Percentiles rank a stretch among this genome's conserved stretches.
Conservation (phyloP, 2,329 filamentous ascomycete genomes). For the Cryoendolithus antarcticus region DNA sequence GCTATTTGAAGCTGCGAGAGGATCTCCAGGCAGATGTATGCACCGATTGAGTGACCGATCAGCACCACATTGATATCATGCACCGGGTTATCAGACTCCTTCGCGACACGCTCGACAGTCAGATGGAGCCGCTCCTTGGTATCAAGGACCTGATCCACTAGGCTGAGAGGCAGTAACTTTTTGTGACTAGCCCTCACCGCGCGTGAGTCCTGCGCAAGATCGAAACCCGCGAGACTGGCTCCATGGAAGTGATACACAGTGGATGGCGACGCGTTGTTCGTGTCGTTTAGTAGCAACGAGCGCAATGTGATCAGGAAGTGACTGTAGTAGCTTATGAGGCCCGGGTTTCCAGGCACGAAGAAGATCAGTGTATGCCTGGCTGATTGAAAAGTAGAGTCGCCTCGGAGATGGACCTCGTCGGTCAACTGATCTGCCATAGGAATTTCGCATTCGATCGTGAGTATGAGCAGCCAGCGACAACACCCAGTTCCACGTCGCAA, state of each 20-base stretch:
- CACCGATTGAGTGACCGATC: constrained; percentile 36
- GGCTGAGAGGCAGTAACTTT: not conserved
- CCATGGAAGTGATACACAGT: constrained; percentile 34
- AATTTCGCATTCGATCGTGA: no score
- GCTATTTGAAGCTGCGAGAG: constrained; percentile 11
- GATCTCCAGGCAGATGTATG: constrained; percentile 33
- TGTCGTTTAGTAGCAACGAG: not conserved
- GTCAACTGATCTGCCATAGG: no score
- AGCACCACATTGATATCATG: constrained; percentile 19
- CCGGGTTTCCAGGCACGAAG: constrained; percentile 67
- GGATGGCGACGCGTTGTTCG: no score
- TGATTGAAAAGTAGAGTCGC: not conserved
- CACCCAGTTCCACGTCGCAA: no score
- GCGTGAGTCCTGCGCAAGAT: constrained; percentile 14
- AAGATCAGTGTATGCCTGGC: constrained; percentile 42
- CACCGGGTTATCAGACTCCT: no score
- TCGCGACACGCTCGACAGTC: not conserved
- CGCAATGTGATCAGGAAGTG: constrained; percentile 49
- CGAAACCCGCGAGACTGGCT: constrained; percentile 32
- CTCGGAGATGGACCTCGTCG: no score
- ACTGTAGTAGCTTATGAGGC: constrained; percentile 60
- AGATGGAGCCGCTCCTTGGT: not conserved
- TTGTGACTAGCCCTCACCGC: no score
- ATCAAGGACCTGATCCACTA: constrained; percentile 3
- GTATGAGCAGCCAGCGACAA: no score